Conservation (phyloP, 371 early-diverging fungal genomes). For the Synchytrium microbalum region DNA sequence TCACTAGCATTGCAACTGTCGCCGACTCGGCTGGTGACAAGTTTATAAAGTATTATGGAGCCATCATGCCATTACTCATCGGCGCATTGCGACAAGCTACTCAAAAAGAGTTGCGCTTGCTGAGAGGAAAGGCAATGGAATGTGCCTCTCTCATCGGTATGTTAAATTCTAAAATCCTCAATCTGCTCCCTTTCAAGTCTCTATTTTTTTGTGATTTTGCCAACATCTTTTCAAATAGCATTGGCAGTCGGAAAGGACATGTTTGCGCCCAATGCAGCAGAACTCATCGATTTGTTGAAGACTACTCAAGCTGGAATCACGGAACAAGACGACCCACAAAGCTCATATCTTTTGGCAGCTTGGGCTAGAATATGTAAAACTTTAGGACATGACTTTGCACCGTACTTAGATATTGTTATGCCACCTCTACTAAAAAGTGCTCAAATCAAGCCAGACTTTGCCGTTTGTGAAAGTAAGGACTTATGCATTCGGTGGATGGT, state of each 20-base stretch:
- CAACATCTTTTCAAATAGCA: conserved; percentile 29
- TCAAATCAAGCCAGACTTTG: conserved; percentile 84
- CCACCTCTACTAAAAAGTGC: conserved; percentile 85
- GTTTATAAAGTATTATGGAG: conserved; percentile 79
- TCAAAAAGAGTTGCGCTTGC: conserved; percentile 72
- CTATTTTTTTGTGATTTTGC: neutral
- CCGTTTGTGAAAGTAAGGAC: conserved; percentile 59
- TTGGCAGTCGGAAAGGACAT: conserved; percentile 87
- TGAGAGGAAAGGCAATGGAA: conserved; percentile 93
- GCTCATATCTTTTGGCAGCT: conserved; percentile 81
- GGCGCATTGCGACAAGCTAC: conserved; percentile 75
- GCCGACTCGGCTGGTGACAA: conserved; percentile 86
- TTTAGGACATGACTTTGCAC: conserved; percentile 87
- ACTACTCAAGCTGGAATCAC: conserved; percentile 61
- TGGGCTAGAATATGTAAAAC: conserved; percentile 97
- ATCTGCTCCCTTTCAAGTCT: neutral
- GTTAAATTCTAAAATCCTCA: no score
- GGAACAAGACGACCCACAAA: conserved; percentile 80
- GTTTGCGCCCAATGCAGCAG: conserved; percentile 68
- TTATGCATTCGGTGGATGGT: neutral
- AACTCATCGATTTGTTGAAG: conserved; percentile 70
- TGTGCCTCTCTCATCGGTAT: conserved; percentile 67
- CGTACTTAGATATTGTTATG: conserved; percentile 84
- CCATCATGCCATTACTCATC: conserved; percentile 90
- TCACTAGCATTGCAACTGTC: conserved; percentile 95